These are phyloP conservation scores for Bruguiera sexangula DNA, from an alignment of 345 rosid species.

Conservation along the genomic window DNA sequence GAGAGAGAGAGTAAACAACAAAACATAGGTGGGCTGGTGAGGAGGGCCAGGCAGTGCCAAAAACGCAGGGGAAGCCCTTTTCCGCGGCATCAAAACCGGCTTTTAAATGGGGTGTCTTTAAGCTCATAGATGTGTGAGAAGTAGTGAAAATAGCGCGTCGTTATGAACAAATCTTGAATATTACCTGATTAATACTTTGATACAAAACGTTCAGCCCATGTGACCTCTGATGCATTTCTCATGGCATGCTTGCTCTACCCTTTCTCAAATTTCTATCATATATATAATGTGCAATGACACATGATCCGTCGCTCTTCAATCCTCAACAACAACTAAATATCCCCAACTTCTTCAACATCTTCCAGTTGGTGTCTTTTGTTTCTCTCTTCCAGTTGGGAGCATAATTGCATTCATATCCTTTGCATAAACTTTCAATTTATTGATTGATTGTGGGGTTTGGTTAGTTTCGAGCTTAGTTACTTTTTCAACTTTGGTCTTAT, in stretches of 20 bases:
- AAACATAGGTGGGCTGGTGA: conserved; percentile 27
- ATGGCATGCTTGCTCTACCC: conserved; percentile 31
- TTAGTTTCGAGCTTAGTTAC: conserved; percentile 10
- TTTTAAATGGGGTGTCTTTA: conserved; percentile 35
- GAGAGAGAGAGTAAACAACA: neutral
- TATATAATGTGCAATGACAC: conserved; percentile 33
- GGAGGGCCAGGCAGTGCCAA: conserved; percentile 34
- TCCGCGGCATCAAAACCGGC: conserved; percentile 71
- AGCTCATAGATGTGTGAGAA: conserved; percentile 3
- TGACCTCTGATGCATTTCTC: conserved; percentile 64
- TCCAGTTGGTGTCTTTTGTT: neutral
- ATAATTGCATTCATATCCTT: neutral
- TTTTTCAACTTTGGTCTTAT: neutral
- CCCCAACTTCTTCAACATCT: conserved; percentile 9
- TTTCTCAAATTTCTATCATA: conserved; percentile 5
- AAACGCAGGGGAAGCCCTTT: conserved; percentile 58
- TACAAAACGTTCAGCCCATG: conserved; percentile 69
- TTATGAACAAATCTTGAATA: conserved; percentile 3
- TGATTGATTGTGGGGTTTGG: conserved; percentile 15
- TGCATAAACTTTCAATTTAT: neutral
- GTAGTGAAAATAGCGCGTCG: conserved; percentile 28
- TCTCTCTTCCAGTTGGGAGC: conserved; percentile 5
- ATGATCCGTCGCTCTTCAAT: conserved; percentile 31
- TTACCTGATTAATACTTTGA: conserved; percentile 24
- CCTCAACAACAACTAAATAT: conserved; percentile 9